Percentiles rank a stretch among this genome's conserved stretches.
Evolutionary conservation across 2,329 filamentous ascomycete species (phyloP).

Genomic region (Neofusicoccum umdonicola): DNA sequence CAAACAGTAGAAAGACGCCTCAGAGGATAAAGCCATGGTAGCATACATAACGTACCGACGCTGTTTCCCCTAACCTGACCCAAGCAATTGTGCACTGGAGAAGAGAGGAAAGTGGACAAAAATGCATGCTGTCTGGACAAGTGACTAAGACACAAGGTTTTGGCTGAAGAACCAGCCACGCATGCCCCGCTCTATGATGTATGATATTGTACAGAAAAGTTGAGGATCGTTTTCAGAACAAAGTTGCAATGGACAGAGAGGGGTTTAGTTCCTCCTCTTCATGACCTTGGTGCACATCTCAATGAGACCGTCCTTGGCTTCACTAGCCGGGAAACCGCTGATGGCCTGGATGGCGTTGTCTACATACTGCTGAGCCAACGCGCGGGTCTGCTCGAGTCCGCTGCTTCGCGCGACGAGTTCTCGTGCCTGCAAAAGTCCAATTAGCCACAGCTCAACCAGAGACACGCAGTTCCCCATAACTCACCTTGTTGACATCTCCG

Average conservation of each 20-base stretch:
- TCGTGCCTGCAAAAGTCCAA: conserved; percentile 64
- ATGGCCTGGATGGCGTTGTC: conserved; percentile 87
- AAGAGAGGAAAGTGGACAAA: neutral
- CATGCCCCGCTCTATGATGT: neutral
- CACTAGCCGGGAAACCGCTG: conserved; percentile 80
- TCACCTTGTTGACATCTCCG: conserved; percentile 81
- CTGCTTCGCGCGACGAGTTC: conserved; percentile 79
- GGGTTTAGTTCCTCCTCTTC: conserved; percentile 74
- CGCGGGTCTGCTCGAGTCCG: conserved; percentile 88
- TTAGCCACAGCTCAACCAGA: neutral
- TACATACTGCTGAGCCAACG: conserved; percentile 84
- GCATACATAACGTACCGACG: no score
- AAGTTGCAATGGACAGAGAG: no score
- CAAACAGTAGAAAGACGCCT: no score
- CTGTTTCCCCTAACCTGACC: no score
- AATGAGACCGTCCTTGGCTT: conserved; percentile 85
- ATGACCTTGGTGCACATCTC: conserved; percentile 95
- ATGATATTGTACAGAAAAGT: neutral
- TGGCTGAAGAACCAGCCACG: no score
- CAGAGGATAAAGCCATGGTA: no score
- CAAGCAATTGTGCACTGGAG: neutral
- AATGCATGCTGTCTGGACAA: neutral
- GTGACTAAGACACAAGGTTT: neutral
- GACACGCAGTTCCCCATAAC: conserved; percentile 30
- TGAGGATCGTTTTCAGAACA: no score